Evolutionary conservation across 176 grass and related monocot genomes (phyloP).

Genomic region (Ananas comosus): DNA sequence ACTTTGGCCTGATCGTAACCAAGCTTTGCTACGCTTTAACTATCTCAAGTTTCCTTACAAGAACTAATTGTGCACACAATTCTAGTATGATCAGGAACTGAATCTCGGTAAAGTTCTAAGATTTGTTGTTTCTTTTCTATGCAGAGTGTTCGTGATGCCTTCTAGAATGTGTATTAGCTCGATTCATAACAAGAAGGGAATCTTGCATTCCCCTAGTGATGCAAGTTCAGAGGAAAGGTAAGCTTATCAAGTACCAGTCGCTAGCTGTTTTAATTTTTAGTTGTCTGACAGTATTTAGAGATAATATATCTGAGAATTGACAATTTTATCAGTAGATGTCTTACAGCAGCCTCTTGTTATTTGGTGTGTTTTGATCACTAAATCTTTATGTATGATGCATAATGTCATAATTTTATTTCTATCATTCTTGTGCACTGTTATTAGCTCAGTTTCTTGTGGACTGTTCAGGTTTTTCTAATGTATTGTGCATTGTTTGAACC

Average conservation of each 20-base stretch:
- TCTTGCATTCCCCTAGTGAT: conserved; percentile 33
- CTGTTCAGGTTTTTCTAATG: no score
- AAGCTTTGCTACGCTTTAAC: no score
- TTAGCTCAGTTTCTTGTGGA: neutral
- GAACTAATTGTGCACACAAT: neutral
- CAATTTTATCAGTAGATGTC: no score
- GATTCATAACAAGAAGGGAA: conserved; percentile 71
- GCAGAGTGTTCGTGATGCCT: conserved; percentile 85
- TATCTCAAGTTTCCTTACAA: no score
- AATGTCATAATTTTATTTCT: neutral
- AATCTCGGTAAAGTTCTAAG: conserved; percentile 9
- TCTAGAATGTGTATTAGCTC: conserved; percentile 77
- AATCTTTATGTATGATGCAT: no score
- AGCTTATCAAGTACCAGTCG: conserved; percentile 14
- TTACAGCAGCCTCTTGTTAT: no score
- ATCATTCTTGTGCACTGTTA: neutral
- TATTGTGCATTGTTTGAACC: neutral
- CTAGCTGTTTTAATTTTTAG: neutral
- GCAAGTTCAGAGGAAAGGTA: conserved; percentile 40
- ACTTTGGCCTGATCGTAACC: no score
- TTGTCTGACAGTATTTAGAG: neutral
- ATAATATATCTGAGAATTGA: no score
- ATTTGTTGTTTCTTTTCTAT: conserved; percentile 24
- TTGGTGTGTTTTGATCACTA: no score
- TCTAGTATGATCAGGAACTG: conserved; percentile 1